These are phyloP conservation scores for Glycyrrhiza uralensis DNA, from an alignment of 306 rosid species.

Conservation along the genomic window DNA sequence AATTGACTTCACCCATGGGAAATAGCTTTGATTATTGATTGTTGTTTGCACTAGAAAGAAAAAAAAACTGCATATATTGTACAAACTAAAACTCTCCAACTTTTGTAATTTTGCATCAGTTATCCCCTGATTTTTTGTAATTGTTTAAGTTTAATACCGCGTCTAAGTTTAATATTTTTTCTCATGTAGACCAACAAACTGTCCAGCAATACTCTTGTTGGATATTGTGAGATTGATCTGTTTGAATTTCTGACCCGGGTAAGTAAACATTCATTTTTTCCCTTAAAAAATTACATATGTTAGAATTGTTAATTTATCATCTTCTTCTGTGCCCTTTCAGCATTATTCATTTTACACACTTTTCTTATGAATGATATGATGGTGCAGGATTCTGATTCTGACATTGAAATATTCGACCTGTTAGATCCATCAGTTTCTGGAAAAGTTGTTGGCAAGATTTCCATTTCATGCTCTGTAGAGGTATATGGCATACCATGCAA, in stretches of 20 bases:
- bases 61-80: not conserved
- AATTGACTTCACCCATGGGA: not conserved
- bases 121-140: no score
- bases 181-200: slow-evolving; percentile 80
- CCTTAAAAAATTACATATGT: not conserved
- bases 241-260: slow-evolving; percentile 77
- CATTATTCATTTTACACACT: slow-evolving; percentile 16
- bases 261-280: slow-evolving; percentile 26
- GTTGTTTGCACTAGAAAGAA: not conserved
- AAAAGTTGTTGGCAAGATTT: slow-evolving; percentile 66
- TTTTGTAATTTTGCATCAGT: no score
- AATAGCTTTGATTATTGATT: not conserved
- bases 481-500: slow-evolving; percentile 35
- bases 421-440: slow-evolving; percentile 73
- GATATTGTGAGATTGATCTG: slow-evolving; percentile 88
- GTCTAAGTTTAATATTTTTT: slow-evolving; percentile 27
- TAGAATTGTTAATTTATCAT: slow-evolving; percentile 2
- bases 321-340: not conserved
- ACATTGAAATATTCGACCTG: slow-evolving; percentile 48
- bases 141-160: not conserved
- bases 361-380: slow-evolving; percentile 20
- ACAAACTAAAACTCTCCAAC: not conserved
- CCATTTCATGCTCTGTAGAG: slow-evolving; percentile 79
- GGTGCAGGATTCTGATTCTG: slow-evolving; percentile 62
- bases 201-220: slow-evolving; percentile 73